Evolutionary conservation across 805 yeast species (phyloP), one percentile per base, ranked within the genome.

Genomic region (Hyphopichia homilentoma): DNA sequence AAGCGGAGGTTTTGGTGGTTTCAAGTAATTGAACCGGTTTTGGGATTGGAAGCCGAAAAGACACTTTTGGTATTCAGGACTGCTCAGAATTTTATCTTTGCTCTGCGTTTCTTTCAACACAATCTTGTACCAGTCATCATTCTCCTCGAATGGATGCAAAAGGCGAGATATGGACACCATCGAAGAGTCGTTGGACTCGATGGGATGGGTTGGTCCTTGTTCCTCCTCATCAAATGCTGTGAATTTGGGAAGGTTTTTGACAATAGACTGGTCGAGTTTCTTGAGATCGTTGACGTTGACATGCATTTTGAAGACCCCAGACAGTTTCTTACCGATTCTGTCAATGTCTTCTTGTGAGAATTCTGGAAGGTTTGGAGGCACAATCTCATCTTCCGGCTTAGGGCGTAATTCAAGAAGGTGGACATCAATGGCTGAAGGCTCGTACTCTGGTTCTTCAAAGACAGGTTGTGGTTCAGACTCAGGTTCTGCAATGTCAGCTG

Each of bases 1-100:
- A 6, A 84, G 74, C 3, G 98, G 98, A 0, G 97, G 97, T 32
- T 75, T 73, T 5, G 98, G 98, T 0, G 98, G 97, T 41, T 82
- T 79, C 30, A 89, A 65, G 32, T 70, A 72, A 35, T 76, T 81
- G 38, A 75, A 73, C 30, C 81, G 65, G 49, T 83, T 73, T 36
- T 63, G 68, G 2, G 68, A 48, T 36, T 61, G 70, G 20, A 59
- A 50, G 1, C 79, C 79, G 54, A 80, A 80, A 9, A 79, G 52
- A 2, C 84, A 84, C 47, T 75, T 76, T 40, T 77, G 77, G 49
- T 57, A 59, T 43, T 65, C 60, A 24, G 74, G 68, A 25, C 57
- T 54, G 1, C 57, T 57, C 19, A 25, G 34, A 6, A 30, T 32
- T 14, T 24, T 29, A 11, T 21, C 21, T 15, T 38, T 34, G 12